Base-by-base conservation (phyloP, 1,284 basidiomycete genomes). In the Ustilago esculenta region DNA sequence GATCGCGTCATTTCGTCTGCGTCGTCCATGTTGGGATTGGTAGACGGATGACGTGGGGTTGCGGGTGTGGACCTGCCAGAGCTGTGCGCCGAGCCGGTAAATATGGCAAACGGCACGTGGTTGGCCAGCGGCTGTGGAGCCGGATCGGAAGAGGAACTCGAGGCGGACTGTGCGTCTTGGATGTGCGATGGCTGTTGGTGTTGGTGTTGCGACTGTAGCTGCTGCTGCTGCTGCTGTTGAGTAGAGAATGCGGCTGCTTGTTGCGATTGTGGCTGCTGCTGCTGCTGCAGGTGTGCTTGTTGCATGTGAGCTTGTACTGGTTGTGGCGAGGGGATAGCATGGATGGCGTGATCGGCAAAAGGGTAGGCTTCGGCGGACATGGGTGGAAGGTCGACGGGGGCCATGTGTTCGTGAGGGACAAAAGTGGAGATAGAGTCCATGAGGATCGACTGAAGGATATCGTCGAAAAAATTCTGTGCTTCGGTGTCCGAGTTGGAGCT, bases 401-500 rank as follows among this genome's bases (percentile, higher is more conserved):
- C 42, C 41, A 68, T 61, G 6, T 54, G 39, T 29, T 68, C 65
- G 39, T 70, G 66, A 14, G 59, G 66, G 5, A 70, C 56, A 23
- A 70, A 65, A 32, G 46, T 65, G 15, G 66, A 64, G 45, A 64
- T 70, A 20, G 66, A 70, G 24, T 70, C 66, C 66, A 70, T 68
- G 18, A 70, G 60, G 7, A 70, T 70, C 11, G 66, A 70, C 17
- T 70, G 60, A 2, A 70, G 48, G 10, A 70, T 70, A 30, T 70
- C 66, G 34, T 70, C 66, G n/a, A 70, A 65, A n/a, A 70, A 68
- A 47, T 54, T 68, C 25, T 68, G 65, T 2, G 29, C 50, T 40
- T 68, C 65, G 6, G 37, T 36, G 17, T 61, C 58, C n/a, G 65
- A 58, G 29, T 47, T 57, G 40, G 65, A 52, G 49, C 57, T 57